Evolutionary conservation across 2,329 filamentous ascomycete genomes (phyloP).

Genomic region (Parascedosporium putredinis): DNA sequence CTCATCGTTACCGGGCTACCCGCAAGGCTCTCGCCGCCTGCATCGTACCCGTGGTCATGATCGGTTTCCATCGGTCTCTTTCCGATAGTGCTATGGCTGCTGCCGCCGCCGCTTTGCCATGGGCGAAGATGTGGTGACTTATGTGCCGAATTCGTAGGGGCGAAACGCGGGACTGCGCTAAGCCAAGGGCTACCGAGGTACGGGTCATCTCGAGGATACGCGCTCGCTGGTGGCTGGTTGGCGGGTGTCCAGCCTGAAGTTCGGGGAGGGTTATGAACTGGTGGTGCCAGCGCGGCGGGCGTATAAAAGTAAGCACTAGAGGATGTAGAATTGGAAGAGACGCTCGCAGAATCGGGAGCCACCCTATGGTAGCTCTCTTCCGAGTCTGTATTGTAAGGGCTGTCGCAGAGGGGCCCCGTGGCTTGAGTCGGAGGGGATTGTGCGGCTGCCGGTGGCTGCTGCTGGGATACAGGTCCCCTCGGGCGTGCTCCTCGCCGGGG

Average conservation of each 20-base stretch:
- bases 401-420: constrained; percentile 12
- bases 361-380: constrained; percentile 22
- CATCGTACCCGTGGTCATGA: neutral
- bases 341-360: neutral
- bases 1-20: neutral
- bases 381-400: constrained; percentile 29
- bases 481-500: constrained; percentile 3
- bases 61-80: constrained; percentile 1
- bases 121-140: neutral
- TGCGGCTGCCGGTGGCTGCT: neutral
- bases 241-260: constrained; percentile 19
- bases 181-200: constrained; percentile 28
- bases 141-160: constrained; percentile 7
- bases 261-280: constrained; percentile 6
- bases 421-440: neutral
- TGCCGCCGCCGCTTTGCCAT: neutral
- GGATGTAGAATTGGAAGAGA: neutral
- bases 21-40: constrained; percentile 1
- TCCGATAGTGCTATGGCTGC: neutral
- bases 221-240: constrained; percentile 14
- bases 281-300: neutral
- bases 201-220: constrained; percentile 11
- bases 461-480: constrained; percentile 1
- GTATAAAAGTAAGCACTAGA: neutral
- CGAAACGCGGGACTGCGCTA: constrained; percentile 32